Conservation (phyloP, 352 stramenopile genomes). For the Pythium coloratum region DNA sequence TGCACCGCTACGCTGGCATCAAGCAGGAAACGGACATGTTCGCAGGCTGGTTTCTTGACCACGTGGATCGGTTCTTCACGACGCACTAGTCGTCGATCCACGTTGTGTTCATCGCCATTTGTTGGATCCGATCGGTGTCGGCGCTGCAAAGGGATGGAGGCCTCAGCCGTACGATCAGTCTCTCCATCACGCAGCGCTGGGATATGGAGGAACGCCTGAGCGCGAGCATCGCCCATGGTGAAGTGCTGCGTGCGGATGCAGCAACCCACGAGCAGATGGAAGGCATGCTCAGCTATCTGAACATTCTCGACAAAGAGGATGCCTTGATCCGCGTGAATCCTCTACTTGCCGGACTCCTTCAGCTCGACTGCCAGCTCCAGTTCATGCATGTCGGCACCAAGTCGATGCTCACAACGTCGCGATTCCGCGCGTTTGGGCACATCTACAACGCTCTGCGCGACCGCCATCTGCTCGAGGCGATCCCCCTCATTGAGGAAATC, state of each 20-base stretch:
- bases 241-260: slow-evolving; percentile 9
- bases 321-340: slow-evolving; percentile 26
- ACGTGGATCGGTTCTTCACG: slow-evolving; percentile 31
- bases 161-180: slow-evolving; percentile 26
- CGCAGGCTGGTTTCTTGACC: slow-evolving; percentile 23
- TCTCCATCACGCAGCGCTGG: slow-evolving; percentile 26
- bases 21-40: neutral
- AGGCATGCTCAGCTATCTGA: neutral
- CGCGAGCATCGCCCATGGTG: slow-evolving; percentile 16
- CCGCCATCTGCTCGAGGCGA: slow-evolving; percentile 9
- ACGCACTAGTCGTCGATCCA: slow-evolving; percentile 26
- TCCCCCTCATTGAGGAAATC: slow-evolving; percentile 27
- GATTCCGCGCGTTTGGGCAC: slow-evolving; percentile 28
- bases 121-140: slow-evolving; percentile 33
- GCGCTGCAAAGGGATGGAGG: slow-evolving; percentile 28
- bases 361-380: slow-evolving; percentile 31
- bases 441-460: slow-evolving; percentile 30
- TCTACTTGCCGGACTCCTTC: slow-evolving; percentile 29
- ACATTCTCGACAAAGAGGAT: slow-evolving; percentile 1
- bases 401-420: slow-evolving; percentile 28
- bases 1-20: neutral
- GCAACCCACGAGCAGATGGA: neutral
- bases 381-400: slow-evolving; percentile 26
- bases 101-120: slow-evolving; percentile 32
- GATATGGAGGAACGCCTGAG: slow-evolving; percentile 25